These are phyloP conservation scores for Diaporthe australafricana DNA, from an alignment of 2,329 filamentous ascomycete genomes.

Conservation along the genomic window DNA sequence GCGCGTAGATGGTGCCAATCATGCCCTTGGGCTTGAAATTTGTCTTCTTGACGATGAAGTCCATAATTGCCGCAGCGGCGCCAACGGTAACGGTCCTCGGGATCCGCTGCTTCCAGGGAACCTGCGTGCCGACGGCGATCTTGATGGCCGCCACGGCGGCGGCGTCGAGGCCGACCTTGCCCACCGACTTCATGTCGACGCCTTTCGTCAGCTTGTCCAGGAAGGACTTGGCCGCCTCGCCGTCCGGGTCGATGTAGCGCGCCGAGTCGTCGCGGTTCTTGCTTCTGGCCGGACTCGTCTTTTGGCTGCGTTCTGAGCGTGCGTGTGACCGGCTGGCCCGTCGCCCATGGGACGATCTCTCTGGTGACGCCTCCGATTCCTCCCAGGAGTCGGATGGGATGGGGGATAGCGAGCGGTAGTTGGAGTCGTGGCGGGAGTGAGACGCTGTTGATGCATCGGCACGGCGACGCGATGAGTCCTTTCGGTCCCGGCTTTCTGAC, in stretches of 20 bases:
- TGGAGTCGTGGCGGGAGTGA: conserved; percentile 12
- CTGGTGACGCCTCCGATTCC: not conserved
- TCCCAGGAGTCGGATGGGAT: conserved; percentile 32
- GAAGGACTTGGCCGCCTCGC: conserved; percentile 32
- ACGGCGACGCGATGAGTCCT: not conserved
- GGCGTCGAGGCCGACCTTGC: conserved; percentile 34
- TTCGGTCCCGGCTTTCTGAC: not conserved
- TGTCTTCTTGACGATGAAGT: conserved; percentile 34
- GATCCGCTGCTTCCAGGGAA: conserved; percentile 36
- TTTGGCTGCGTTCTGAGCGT: not conserved
- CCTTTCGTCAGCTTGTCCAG: conserved; percentile 30
- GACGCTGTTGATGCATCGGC: conserved; percentile 10
- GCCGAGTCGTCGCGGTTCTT: conserved; percentile 19
- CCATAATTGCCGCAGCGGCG: conserved; percentile 33
- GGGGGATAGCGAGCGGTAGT: conserved; percentile 27
- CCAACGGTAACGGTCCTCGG: conserved; percentile 32
- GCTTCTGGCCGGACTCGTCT: not conserved
- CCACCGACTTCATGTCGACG: conserved; percentile 32
- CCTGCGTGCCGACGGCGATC: conserved; percentile 34
- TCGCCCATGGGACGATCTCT: not conserved
- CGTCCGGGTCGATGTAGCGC: conserved; percentile 26
- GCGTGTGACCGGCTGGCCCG: not conserved
- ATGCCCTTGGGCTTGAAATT: conserved; percentile 33
- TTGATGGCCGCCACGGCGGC: conserved; percentile 36
- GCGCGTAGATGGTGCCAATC: conserved; percentile 34